A percentile compares a stretch with the other conserved stretches of the same genome.
Evolutionary conservation across 2,329 filamentous ascomycete genomes (phyloP).

Genomic region (Aulographum hederae): DNA sequence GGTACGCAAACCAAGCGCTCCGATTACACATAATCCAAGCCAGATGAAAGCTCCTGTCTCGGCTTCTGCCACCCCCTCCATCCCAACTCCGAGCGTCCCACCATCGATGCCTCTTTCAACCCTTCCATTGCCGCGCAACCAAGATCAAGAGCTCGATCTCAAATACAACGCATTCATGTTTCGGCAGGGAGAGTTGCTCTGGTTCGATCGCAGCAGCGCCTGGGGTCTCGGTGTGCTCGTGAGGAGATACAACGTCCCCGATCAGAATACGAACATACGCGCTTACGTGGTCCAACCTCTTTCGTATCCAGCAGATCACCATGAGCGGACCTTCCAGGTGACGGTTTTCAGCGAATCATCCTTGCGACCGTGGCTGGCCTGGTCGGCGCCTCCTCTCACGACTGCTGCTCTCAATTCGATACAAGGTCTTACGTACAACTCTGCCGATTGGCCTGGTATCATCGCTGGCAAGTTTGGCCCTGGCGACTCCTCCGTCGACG

Average conservation of each 20-base stretch:
- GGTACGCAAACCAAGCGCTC: conserved; percentile 4
- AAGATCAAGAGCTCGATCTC: conserved; percentile 31
- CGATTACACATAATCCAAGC: conserved; percentile 2
- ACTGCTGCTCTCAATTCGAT: conserved; percentile 23
- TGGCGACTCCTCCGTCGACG: conserved; percentile 36
- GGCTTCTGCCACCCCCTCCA: conserved; percentile 10
- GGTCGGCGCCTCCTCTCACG: conserved; percentile 35
- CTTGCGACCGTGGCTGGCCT: conserved; percentile 39
- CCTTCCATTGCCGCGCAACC: conserved; percentile 20
- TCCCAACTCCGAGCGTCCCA: conserved; percentile 19
- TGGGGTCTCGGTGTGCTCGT: conserved; percentile 36
- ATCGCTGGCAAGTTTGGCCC: conserved; percentile 23
- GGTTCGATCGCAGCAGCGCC: conserved; percentile 32
- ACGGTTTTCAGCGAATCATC: background rate
- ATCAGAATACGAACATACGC: conserved; percentile 11
- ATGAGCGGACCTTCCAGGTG: conserved; percentile 17
- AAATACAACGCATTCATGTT: conserved; percentile 30
- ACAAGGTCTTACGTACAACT: conserved; percentile 24
- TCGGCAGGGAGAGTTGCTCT: conserved; percentile 36
- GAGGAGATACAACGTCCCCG: conserved; percentile 21
- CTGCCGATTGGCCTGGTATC: conserved; percentile 31
- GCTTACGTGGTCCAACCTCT: conserved; percentile 29
- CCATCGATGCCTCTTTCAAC: no score
- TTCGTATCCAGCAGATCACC: conserved; percentile 24
- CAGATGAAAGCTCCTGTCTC: conserved; percentile 8